Evolutionary conservation across 2,329 filamentous ascomycete species (phyloP), one percentile per base, ranked within the genome.

Genomic region (Leptographium wingfieldii): DNA sequence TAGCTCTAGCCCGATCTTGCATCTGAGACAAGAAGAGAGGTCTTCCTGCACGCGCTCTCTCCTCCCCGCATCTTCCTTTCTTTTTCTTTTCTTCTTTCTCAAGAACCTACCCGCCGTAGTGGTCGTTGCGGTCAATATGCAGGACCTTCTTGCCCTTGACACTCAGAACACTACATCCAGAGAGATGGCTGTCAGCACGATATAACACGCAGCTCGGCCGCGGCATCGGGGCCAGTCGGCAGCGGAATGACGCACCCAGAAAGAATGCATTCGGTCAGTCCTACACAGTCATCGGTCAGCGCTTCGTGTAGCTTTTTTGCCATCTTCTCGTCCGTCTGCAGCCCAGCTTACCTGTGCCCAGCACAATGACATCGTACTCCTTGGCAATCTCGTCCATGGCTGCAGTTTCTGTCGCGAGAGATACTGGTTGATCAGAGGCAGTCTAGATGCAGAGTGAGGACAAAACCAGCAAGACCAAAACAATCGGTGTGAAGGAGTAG

Each of bases 91-190:
- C 16, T 5, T 12, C 12, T 27, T 59, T 48, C 25, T 31, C 5
- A 9, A 7, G 14, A 40, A 80, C 88, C 70, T 78, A 95, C 92
- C 90, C 94, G 82, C 94, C 94, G 72, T 96, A 97, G 80, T 97
- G 92, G 74, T 95, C 90, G 73, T 97, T 97, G 72, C 92, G 87
- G 78, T 97, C 94, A 73, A 99, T 96, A 79, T 99, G 94, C 66
- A 99, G 83, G 71, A 99, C 94, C 80, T 97, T 97, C 82, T 95
- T 92, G 74, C 92, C 92, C 81, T 97, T 96, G 70, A 97, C 92
- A 79, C 91, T 96, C 72, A 97, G 79, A 63, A 99, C 92, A 76
- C 92, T 91, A 69, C 62, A 66, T 12, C 33, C 19, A 43, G 35
- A 9, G 38, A 29, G 5, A 49, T n/a, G 12, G 6, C 7, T 14